Conservation (phyloP, 2,329 filamentous ascomycete species). For the Microthyrium microscopicum region DNA sequence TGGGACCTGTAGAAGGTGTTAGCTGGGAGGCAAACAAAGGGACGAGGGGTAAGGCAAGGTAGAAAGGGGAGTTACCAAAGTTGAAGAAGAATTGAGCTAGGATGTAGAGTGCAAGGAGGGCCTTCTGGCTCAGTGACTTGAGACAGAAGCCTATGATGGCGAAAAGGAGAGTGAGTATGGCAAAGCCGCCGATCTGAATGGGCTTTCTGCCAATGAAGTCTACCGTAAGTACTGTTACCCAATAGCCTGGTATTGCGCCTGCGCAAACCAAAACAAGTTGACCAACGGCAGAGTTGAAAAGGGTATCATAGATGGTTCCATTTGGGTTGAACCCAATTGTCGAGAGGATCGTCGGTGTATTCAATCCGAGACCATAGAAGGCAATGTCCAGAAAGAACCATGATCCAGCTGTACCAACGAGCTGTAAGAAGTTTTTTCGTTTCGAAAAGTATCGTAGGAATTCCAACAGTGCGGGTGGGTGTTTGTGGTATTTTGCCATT, state of each 20-base stretch:
- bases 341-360: slow-evolving; percentile 55
- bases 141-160: slow-evolving; percentile 33
- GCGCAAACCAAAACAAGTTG: slow-evolving; percentile 66
- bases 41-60: not conserved
- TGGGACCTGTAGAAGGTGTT: slow-evolving; percentile 16
- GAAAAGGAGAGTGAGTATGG: slow-evolving; percentile 31
- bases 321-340: slow-evolving; percentile 56
- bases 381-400: slow-evolving; percentile 66
- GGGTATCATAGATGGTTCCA: slow-evolving; percentile 46
- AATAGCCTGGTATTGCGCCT: slow-evolving; percentile 67
- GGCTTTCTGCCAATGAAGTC: slow-evolving; percentile 63
- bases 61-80: slow-evolving; percentile 20
- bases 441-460: slow-evolving; percentile 55
- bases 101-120: slow-evolving; percentile 30
- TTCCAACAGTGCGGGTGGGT: slow-evolving; percentile 31
- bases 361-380: slow-evolving; percentile 45
- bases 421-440: slow-evolving; percentile 55
- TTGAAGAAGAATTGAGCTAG: slow-evolving; percentile 36
- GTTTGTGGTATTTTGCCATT: slow-evolving; percentile 17
- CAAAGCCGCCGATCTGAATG: slow-evolving; percentile 46
- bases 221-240: slow-evolving; percentile 61
- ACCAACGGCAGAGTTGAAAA: slow-evolving; percentile 60
- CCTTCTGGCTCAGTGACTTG: slow-evolving; percentile 24
- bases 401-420: slow-evolving; percentile 64
- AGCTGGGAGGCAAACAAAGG: not conserved